Conservation (phyloP, 352 stramenopile genomes). For the Thalassiosira hispida region DNA sequence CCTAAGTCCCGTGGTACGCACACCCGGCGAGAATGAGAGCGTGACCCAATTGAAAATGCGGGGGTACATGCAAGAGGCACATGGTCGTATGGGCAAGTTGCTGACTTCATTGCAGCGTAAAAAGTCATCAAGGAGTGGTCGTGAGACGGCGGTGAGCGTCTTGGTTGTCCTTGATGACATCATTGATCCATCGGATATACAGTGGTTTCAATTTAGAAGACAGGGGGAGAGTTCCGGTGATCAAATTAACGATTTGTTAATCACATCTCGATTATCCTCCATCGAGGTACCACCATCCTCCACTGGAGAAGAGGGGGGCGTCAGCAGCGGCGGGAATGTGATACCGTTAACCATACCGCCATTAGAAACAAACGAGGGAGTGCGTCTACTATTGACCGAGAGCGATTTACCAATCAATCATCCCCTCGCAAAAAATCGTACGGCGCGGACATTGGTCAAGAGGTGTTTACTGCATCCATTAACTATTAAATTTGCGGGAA, state of each 20-base stretch:
- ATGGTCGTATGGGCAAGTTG: constrained; percentile 55
- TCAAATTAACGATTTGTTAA: constrained; percentile 59
- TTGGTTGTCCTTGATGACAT: constrained; percentile 80
- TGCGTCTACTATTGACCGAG: constrained; percentile 69
- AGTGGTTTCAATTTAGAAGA: constrained; percentile 75
- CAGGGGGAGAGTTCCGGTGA: constrained; percentile 26
- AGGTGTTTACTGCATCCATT: constrained; percentile 73
- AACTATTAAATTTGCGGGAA: constrained; percentile 71
- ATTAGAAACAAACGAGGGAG: constrained; percentile 62
- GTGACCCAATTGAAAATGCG: constrained; percentile 58
- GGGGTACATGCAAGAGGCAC: constrained; percentile 73
- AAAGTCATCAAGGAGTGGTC: constrained; percentile 11
- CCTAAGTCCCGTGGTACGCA: constrained; percentile 57
- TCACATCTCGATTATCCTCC: constrained; percentile 58
- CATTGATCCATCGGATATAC: constrained; percentile 65
- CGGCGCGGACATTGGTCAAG: constrained; percentile 57
- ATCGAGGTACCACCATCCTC: constrained; percentile 50
- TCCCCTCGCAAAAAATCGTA: constrained; percentile 56
- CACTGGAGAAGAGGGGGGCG: too few species aligned
- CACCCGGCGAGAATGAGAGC: constrained; percentile 54
- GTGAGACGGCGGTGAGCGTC: constrained; percentile 47
- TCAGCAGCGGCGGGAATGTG: background rate
- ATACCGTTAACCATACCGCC: constrained; percentile 67
- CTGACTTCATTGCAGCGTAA: constrained; percentile 24
- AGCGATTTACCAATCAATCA: constrained; percentile 60